Percentiles rank a stretch among this genome's conserved stretches.
phyloP scores from a whole-genome alignment of 2,329 filamentous ascomycete species.

The Sporothrix variecibatus region DNA sequence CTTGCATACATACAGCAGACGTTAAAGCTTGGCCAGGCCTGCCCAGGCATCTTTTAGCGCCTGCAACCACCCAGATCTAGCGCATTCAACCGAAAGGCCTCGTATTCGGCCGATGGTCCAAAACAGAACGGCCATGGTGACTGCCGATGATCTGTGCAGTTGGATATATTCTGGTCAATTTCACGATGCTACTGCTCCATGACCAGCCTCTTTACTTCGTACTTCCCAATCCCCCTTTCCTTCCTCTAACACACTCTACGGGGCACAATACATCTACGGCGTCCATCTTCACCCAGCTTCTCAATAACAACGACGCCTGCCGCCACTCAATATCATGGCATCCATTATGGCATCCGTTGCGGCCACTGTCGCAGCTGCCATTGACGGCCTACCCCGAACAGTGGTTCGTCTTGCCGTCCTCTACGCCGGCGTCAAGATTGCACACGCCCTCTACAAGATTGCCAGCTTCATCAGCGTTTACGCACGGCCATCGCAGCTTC shows the following conservation, averaged over 20 bases:
- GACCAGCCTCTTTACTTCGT: neutral
- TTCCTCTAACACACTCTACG: too few species aligned
- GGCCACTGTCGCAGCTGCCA: neutral
- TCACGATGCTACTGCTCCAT: neutral
- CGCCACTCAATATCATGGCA: neutral
- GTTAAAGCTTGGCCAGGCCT: neutral
- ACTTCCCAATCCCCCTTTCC: neutral
- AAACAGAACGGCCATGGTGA: neutral
- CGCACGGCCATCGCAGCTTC: slow-evolving; percentile 18
- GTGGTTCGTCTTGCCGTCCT: neutral
- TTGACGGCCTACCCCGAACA: neutral
- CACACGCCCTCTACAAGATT: neutral
- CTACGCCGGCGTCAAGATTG: neutral
- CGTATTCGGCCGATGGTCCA: neutral
- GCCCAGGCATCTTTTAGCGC: neutral
- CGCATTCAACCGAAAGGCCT: neutral
- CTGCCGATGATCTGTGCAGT: neutral
- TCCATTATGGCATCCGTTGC: neutral
- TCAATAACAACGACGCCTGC: neutral
- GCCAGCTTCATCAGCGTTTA: slow-evolving; percentile 16
- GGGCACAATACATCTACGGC: neutral
- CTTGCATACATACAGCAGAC: neutral
- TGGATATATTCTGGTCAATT: neutral
- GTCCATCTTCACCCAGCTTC: neutral
- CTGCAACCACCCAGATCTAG: neutral